Conservation (phyloP, 192 early-diverging fungal genomes). For the Backusella liffmaniae region DNA sequence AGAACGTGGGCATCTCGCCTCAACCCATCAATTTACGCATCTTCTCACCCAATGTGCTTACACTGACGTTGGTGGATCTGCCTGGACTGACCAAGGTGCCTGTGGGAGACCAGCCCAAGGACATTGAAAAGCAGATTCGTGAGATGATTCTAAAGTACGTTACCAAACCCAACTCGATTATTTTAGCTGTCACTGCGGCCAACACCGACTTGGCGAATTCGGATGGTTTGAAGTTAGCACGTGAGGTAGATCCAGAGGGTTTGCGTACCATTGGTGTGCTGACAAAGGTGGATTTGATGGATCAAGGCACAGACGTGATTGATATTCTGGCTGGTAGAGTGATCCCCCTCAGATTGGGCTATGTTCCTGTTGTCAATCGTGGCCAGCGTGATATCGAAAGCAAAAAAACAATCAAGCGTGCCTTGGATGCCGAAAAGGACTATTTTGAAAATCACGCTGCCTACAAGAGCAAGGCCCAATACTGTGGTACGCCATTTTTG, state of each 20-base stretch:
- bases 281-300: conserved; percentile 99
- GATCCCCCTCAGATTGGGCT: conserved; percentile 95
- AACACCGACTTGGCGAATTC: conserved; percentile 99
- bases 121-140: conserved; percentile 97
- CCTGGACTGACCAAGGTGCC: conserved; percentile 99
- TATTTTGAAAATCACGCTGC: conserved; percentile 97
- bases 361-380: conserved; percentile 99
- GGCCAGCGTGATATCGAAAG: conserved; percentile 97
- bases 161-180: conserved; percentile 97
- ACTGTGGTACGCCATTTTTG: conserved; percentile 98
- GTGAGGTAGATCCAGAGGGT: conserved; percentile 97
- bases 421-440: conserved; percentile 85
- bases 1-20: conserved; percentile 86
- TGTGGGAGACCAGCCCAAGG: conserved; percentile 98
- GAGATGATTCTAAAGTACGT: conserved; percentile 99
- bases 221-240: conserved; percentile 95
- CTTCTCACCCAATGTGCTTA: conserved; percentile 98
- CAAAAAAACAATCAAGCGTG: conserved; percentile 87
- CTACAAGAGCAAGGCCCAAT: conserved; percentile 97
- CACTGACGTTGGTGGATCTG: conserved; percentile 96
- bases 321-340: conserved; percentile 97
- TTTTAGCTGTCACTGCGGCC: conserved; percentile 95
- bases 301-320: conserved; percentile 98
- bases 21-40: conserved; percentile 97
- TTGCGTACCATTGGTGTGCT: conserved; percentile 98